Conservation (phyloP, 306 rosid genomes). For the Canavalia gladiata region DNA sequence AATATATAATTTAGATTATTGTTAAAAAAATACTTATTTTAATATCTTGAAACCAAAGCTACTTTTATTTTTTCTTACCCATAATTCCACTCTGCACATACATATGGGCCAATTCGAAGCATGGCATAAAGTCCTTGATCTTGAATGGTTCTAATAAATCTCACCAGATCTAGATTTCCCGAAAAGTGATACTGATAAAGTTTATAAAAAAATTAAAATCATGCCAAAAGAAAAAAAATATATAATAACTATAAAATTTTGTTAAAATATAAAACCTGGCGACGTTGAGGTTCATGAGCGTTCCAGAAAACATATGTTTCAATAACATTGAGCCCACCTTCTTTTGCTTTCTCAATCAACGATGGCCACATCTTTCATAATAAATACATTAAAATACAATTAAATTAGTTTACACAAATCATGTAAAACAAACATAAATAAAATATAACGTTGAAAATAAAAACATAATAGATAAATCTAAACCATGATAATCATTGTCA, state of each 20-base stretch:
- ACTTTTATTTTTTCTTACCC: slow-evolving; percentile 46
- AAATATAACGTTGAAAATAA: not conserved
- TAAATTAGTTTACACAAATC: too few relatives aligned
- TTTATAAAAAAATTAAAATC: not conserved
- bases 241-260: not conserved
- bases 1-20: not conserved
- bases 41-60: not conserved
- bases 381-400: not conserved
- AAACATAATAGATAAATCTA: not conserved
- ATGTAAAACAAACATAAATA: not conserved
- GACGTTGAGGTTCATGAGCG: slow-evolving; percentile 52
- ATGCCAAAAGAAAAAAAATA: not conserved
- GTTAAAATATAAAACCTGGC: slow-evolving; percentile 40
- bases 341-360: slow-evolving; percentile 55
- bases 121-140: slow-evolving; percentile 41
- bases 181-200: slow-evolving; percentile 55
- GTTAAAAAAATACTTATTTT: not conserved
- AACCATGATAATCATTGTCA: not conserved
- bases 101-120: slow-evolving; percentile 70
- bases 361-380: slow-evolving; percentile 59
- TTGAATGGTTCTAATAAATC: slow-evolving; percentile 51
- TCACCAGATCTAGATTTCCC: slow-evolving; percentile 42
- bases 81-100: slow-evolving; percentile 65
- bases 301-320: slow-evolving; percentile 64
- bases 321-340: slow-evolving; percentile 57